A percentile compares a stretch with the other conserved stretches of the same genome.
These are phyloP conservation scores for Chrysoporthe cubensis DNA, from an alignment of 2,329 filamentous ascomycete species.

Conservation along the genomic window DNA sequence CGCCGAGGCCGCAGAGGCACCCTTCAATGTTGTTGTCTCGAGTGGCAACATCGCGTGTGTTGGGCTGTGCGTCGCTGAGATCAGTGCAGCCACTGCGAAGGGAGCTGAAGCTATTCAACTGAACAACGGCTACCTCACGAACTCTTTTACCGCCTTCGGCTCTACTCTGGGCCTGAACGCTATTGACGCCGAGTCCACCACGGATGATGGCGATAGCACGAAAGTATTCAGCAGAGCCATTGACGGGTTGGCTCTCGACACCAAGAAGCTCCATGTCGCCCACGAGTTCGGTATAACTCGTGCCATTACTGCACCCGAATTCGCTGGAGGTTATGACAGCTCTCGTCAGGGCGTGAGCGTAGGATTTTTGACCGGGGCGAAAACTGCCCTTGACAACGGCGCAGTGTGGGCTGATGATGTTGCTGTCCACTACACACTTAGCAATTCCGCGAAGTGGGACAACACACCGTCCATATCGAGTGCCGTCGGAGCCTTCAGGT, in stretches of 20 bases:
- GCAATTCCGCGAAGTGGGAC: conserved; percentile 48
- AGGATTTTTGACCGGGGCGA: conserved; percentile 58
- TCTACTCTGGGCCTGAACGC: conserved; percentile 65
- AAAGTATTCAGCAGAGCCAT: conserved; percentile 60
- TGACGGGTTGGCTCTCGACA: conserved; percentile 59
- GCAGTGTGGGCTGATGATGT: conserved; percentile 59
- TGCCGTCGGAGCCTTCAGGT: conserved; percentile 54
- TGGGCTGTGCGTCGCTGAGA: conserved; percentile 54
- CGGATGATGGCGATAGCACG: conserved; percentile 54
- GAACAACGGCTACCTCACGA: conserved; percentile 62
- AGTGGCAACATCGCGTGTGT: conserved; percentile 60
- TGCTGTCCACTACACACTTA: conserved; percentile 63
- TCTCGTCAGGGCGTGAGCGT: conserved; percentile 62
- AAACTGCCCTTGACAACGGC: conserved; percentile 49
- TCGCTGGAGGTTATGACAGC: conserved; percentile 37
- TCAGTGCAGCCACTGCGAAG: conserved; percentile 41
- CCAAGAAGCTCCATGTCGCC: conserved; percentile 58
- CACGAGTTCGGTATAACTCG: conserved; percentile 61
- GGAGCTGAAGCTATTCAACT: conserved; percentile 50
- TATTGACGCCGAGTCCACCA: conserved; percentile 61
- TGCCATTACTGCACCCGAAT: conserved; percentile 60
- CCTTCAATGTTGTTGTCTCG: conserved; percentile 55
- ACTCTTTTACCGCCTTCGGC: conserved; percentile 64
- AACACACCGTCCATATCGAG: conserved; percentile 56
- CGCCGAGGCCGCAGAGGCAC: conserved; percentile 29